Conservation (phyloP, 129 eudicot species). For the Glebionis coronaria region DNA sequence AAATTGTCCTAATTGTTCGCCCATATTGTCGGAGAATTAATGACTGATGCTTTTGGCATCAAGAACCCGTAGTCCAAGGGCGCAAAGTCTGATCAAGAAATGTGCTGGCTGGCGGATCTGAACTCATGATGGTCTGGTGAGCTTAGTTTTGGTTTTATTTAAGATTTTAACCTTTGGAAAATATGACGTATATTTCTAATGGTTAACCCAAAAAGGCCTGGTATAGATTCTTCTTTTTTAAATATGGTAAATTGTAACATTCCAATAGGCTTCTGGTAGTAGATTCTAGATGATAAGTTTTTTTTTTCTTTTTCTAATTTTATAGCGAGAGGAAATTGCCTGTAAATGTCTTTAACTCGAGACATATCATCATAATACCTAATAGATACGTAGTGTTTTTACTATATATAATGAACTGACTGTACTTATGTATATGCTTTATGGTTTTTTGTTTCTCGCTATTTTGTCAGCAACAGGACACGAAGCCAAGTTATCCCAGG, state of each 20-base stretch:
- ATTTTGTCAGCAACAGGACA: not conserved
- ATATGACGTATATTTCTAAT: conserved; percentile 1
- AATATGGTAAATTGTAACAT: conserved; percentile 34
- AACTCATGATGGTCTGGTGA: conserved; percentile 22
- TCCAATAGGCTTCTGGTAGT: conserved; percentile 26
- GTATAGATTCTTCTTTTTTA: conserved; percentile 33
- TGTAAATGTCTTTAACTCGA: conserved; percentile 29
- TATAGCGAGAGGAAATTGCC: conserved; percentile 25
- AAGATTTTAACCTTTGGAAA: conserved; percentile 6
- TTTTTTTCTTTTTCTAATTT: not conserved
- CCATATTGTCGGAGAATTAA: not conserved
- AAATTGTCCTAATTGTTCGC: conserved; percentile 9
- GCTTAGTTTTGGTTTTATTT: conserved; percentile 22
- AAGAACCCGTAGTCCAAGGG: conserved; percentile 1
- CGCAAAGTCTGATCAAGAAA: not conserved
- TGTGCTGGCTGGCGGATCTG: conserved; percentile 13
- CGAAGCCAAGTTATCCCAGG: not conserved
- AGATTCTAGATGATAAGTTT: conserved; percentile 10
- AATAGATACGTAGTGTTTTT: conserved; percentile 17
- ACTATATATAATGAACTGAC: not conserved
- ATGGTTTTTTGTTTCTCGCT: not conserved
- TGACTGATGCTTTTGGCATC: conserved; percentile 13
- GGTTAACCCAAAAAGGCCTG: conserved; percentile 19
- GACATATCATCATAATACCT: conserved; percentile 14
- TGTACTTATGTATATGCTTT: too few species aligned